Evolutionary conservation across 371 early-diverging fungal genomes (phyloP), one percentile per base, ranked within the genome.

Genomic region (Syncephalastrum monosporum): DNA sequence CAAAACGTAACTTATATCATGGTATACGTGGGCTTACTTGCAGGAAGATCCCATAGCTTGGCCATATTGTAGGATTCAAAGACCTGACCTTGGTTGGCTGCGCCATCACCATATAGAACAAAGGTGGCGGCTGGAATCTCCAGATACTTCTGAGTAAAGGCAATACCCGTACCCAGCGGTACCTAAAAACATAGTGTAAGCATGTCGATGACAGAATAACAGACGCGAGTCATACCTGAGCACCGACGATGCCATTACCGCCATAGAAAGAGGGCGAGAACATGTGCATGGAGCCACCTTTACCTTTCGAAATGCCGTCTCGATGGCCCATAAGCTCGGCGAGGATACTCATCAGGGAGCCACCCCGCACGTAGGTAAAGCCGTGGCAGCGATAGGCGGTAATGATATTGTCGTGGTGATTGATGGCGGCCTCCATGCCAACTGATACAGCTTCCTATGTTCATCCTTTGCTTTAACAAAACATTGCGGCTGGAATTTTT

Each of bases 281-380:
- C 91, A 99, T 94, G 88, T 99, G 99, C 99, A 99, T 99, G 58
- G 99, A 99, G 41, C 99, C 99, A 63, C 99, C 99, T 87, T 98
- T 99, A 54, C 99, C 99, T 71, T 86, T 82, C 42, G 97, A 93
- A 64, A 91, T 88, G 68, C 99, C 99, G 57, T 79, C 91, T 43
- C 71, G 65, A 64, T 92, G 89, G 60, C 97, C 96, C 83, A 91
- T 84, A 72, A 93, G 83, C 76, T 97, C 97, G 50, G 91, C 91
- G 53, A 95, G 65, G 64, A 97, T 91, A 47, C 84, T 75, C 55
- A 75, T 76, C 55, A 86, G 73, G 47, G 89, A 71, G 17, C 81
- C 91, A 61, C 96, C 99, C 60, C 99, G 94, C 57, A 88, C 82
- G 67, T 91, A 87, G 43, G 98, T 94, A 82, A 95, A 93, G 42